Percentiles rank a stretch among this genome's conserved stretches.
Evolutionary conservation across 169 alveolate genomes (phyloP).

Genomic region (Amoebophrya sp.): DNA sequence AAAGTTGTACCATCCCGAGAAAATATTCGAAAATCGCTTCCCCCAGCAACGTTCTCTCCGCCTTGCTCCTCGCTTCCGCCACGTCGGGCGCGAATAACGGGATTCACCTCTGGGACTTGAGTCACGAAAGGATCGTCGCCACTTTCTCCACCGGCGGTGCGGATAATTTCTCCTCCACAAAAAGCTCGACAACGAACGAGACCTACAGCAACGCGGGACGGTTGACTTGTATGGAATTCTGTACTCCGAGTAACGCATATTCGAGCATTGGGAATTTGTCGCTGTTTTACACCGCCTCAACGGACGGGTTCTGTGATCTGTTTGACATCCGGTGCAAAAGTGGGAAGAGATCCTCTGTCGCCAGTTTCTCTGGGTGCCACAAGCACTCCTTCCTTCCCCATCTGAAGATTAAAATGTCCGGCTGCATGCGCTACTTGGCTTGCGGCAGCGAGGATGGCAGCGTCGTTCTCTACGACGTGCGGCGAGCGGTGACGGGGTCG

Average conservation of each 20-base stretch:
- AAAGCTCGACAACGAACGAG: not conserved
- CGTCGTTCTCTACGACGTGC: not conserved
- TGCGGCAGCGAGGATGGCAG: not conserved
- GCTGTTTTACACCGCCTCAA: not conserved
- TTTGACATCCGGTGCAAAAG: not conserved
- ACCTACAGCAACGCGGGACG: not conserved
- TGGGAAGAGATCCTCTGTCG: not conserved
- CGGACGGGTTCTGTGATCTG: not conserved
- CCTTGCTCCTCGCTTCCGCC: not conserved
- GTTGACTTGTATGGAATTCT: not conserved
- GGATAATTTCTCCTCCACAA: not conserved
- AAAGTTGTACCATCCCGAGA: not conserved
- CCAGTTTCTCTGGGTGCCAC: not conserved
- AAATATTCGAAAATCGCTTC: not conserved
- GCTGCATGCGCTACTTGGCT: not conserved
- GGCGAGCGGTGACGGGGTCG: not conserved
- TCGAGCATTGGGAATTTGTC: not conserved
- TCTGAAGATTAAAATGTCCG: not conserved
- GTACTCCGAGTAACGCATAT: no score
- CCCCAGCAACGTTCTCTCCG: not conserved
- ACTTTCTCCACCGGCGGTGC: not conserved
- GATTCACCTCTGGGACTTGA: not conserved
- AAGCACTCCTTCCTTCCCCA: not conserved
- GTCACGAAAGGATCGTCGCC: not conserved
- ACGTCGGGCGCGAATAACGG: not conserved